phyloP scores from a whole-genome alignment of 495 filamentous ascomycete species.

The Cladorrhinum samala region DNA sequence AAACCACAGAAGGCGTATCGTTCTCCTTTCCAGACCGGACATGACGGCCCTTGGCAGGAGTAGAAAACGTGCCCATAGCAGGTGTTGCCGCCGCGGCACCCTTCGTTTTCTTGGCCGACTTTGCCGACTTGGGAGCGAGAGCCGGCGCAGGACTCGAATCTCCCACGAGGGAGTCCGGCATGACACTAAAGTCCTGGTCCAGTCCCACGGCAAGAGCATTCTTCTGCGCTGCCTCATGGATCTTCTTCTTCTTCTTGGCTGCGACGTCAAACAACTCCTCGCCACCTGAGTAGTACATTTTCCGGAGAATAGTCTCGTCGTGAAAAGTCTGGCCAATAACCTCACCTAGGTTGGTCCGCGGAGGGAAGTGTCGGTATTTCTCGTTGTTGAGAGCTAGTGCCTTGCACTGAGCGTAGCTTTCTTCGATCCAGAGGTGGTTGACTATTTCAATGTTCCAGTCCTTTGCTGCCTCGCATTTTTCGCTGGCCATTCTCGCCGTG shows the following conservation, averaged over 20 bases:
- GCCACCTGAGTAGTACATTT: slow-evolving; percentile 35
- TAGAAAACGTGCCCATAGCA: slow-evolving; percentile 24
- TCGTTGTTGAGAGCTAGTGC: slow-evolving; percentile 58
- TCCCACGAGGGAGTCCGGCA: slow-evolving; percentile 18
- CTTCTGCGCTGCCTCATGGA: slow-evolving; percentile 31
- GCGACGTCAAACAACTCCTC: slow-evolving; percentile 23
- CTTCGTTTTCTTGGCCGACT: slow-evolving; percentile 5
- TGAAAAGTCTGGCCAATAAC: slow-evolving; percentile 76
- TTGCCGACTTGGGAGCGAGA: not conserved
- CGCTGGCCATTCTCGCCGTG: slow-evolving; percentile 77
- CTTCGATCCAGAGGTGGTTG: slow-evolving; percentile 97
- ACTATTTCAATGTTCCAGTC: slow-evolving; percentile 89
- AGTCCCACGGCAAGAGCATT: slow-evolving; percentile 26
- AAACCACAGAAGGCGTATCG: slow-evolving; percentile 61
- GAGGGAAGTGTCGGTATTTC: slow-evolving; percentile 77
- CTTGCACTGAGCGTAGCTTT: slow-evolving; percentile 86
- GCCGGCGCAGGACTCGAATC: slow-evolving; percentile 17
- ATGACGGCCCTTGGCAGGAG: slow-evolving; percentile 38
- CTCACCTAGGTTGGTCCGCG: slow-evolving; percentile 84
- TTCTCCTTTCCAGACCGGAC: slow-evolving; percentile 68
- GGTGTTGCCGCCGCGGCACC: slow-evolving; percentile 5
- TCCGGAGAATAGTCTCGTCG: slow-evolving; percentile 32
- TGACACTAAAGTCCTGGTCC: slow-evolving; percentile 26
- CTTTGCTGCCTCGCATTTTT: slow-evolving; percentile 83
- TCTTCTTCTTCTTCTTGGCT: slow-evolving; percentile 38